Evolutionary conservation across 441 rosid genomes (phyloP).

Genomic region (Biscutella laevigata): DNA sequence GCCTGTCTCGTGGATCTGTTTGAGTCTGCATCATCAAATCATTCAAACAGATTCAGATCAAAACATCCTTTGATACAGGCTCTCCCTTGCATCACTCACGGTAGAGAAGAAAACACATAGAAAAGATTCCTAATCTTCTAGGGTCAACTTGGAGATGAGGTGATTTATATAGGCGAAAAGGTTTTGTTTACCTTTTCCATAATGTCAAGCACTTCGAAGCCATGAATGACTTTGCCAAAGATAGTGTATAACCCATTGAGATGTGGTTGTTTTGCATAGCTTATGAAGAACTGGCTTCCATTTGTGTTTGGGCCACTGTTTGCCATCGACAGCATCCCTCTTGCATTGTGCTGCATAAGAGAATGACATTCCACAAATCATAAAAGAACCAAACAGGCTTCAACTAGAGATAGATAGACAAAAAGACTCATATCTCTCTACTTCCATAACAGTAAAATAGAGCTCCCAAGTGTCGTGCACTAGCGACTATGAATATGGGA

Average conservation of each 20-base stretch:
- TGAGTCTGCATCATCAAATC: slow-evolving; percentile 53
- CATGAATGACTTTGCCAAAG: slow-evolving; percentile 91
- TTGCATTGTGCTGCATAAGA: slow-evolving; percentile 72
- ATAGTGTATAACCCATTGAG: slow-evolving; percentile 87
- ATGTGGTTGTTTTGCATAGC: slow-evolving; percentile 88
- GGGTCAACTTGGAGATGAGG: background rate
- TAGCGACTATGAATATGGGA: background rate
- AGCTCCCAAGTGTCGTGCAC: background rate
- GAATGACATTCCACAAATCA: background rate
- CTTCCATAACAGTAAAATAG: background rate
- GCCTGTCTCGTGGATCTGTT: slow-evolving; percentile 83
- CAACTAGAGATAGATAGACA: background rate
- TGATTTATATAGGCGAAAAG: background rate
- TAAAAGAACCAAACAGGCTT: background rate
- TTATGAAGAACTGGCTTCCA: slow-evolving; percentile 90
- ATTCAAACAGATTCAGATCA: background rate
- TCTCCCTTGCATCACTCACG: background rate
- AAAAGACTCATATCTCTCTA: background rate
- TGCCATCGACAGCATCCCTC: slow-evolving; percentile 91
- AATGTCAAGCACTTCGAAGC: slow-evolving; percentile 92
- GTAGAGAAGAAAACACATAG: background rate
- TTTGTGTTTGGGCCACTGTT: slow-evolving; percentile 95
- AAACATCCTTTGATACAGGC: background rate
- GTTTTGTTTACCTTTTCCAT: slow-evolving; percentile 73
- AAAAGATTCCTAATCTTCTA: too few species aligned